Evolutionary conservation across 1,284 basidiomycete genomes (phyloP).

Genomic region (Pascua guehoae): DNA sequence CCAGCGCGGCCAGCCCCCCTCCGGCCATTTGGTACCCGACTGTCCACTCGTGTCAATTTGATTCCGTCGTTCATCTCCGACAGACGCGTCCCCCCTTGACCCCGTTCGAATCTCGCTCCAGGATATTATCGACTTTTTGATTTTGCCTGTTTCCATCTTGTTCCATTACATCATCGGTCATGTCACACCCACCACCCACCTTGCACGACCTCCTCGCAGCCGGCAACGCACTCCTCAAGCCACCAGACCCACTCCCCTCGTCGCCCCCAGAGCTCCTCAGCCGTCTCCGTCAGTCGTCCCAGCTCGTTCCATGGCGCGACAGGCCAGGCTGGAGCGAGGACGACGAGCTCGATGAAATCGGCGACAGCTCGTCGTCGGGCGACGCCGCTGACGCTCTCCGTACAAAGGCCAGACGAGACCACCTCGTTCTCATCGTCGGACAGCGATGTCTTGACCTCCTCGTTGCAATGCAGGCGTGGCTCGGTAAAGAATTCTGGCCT

Average conservation of each 20-base stretch:
- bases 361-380: constrained; percentile 8
- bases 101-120: no score
- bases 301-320: constrained; percentile 22
- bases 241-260: constrained; percentile 33
- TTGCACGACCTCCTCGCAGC: constrained; percentile 25
- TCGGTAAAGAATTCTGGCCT: constrained; percentile 38
- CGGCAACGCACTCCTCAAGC: constrained; percentile 28
- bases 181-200: neutral
- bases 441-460: constrained; percentile 31
- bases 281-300: constrained; percentile 22
- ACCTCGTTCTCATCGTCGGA: constrained; percentile 5
- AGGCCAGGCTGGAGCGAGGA: constrained; percentile 15
- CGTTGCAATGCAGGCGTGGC: constrained; percentile 23
- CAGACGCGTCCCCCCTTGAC: no score
- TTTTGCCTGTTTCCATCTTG: no score
- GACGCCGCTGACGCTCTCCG: neutral
- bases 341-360: constrained; percentile 10
- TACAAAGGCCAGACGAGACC: constrained; percentile 4
- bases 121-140: no score
- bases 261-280: constrained; percentile 19
- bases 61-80: no score
- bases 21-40: no score
- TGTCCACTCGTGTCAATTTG: no score
- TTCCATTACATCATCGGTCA: constrained; percentile 4
- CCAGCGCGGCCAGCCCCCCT: no score